Percentiles rank a stretch among this genome's conserved stretches.
phyloP scores from a whole-genome alignment of 139 green algal genomes.

The Coccomyxa sp. region DNA sequence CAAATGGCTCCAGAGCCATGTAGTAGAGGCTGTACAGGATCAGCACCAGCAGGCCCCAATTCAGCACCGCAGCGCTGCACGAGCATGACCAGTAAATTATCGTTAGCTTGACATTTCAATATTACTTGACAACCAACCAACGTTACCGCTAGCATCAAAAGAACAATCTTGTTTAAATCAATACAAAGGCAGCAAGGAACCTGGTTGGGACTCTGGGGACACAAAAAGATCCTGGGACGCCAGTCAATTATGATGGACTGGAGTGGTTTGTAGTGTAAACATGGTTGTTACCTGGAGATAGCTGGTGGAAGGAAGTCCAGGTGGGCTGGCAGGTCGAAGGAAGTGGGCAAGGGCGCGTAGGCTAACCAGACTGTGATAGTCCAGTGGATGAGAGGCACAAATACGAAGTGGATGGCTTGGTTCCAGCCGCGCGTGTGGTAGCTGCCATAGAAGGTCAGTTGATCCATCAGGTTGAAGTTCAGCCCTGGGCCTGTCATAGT shows the following conservation, averaged over 20 bases:
- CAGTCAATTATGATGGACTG: background rate
- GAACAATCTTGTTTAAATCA: no score
- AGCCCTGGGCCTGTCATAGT: background rate
- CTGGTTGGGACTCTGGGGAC: no score
- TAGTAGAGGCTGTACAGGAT: constrained; percentile 57
- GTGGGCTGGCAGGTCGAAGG: constrained; percentile 10
- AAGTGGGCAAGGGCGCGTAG: constrained; percentile 26
- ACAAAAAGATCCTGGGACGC: background rate
- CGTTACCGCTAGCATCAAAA: no score
- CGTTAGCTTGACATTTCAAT: background rate
- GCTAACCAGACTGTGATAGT: constrained; percentile 55
- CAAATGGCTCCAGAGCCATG: constrained; percentile 56
- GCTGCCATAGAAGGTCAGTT: constrained; percentile 66
- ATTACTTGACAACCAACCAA: background rate
- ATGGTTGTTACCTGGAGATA: background rate
- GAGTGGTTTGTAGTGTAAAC: background rate
- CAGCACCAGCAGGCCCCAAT: constrained; percentile 29
- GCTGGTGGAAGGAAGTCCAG: constrained; percentile 12
- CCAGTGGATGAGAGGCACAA: constrained; percentile 73
- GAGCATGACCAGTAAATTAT: background rate
- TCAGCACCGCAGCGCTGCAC: constrained; percentile 24
- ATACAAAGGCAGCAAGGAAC: no score
- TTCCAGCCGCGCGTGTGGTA: constrained; percentile 72
- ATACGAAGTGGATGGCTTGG: constrained; percentile 80
- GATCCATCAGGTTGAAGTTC: constrained; percentile 24